Base-by-base conservation (phyloP, 2,329 filamentous ascomycete genomes). In the Botrytis deweyae region DNA sequence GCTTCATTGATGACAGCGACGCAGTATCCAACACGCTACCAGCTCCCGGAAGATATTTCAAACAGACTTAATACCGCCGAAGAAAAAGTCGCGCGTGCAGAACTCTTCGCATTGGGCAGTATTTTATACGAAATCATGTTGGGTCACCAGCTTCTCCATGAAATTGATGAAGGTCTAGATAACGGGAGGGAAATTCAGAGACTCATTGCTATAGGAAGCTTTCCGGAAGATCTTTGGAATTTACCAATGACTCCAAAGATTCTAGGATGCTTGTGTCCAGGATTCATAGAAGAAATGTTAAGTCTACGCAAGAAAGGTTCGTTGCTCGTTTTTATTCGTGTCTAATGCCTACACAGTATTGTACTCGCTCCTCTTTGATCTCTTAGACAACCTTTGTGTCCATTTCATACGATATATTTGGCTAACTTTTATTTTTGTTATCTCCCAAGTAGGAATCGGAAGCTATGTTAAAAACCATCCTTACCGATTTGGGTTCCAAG, bases 401-500 rank as follows among this genome's bases (percentile, higher is more conserved):
- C 49, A 1, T 8, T 18, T 42, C 12, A 2, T 16, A 44, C 9
- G n/a, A 29, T 12, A 33, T 55, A 33, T 4, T 8, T 14, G 25
- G 33, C 66, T 58, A 38, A 69, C 49, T 16, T 12, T 18, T 40
- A n/a, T 44, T 8, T 36, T 16, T 22, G 20, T 49, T 49, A 25
- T 49, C 33, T 16, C 25, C 25, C 18, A 33, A 70, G 2, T 22
- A 62, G 38, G 52, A 4, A 22, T 70, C 1, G n/a, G 4, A 33
- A 62, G 46, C n/a, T 70, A 70, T 25, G 49, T 70, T 12, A 29
- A 70, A 62, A 49, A 44, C 6, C 68, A 70, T 12, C 68, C 68
- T 33, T 49, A 38, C 29, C 68, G 68, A 44, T 70, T 70, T 25
- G 12, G 29, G 7, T n/a, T 70, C n/a, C 68, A 70, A 62, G 52